Conservation (phyloP, 805 yeast genomes). For the Hanseniaspora lindneri region DNA sequence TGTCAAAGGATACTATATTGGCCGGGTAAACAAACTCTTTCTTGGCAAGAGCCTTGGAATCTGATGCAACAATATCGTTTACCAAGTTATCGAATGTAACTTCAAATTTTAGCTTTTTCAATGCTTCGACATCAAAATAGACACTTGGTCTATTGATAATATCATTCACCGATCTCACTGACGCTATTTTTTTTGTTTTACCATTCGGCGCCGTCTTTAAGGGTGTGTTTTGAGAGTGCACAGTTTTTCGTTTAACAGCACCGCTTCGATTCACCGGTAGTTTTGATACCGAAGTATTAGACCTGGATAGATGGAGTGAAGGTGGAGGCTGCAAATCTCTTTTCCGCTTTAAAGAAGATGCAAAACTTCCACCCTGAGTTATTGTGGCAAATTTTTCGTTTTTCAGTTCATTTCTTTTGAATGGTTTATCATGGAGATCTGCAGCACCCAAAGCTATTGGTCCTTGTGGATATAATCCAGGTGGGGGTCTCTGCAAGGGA, state of each 20-base stretch:
- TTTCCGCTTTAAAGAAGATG: background rate
- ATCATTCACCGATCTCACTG: slow-evolving; percentile 2
- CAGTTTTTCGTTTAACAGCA: background rate
- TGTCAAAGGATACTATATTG: background rate
- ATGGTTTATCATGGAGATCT: background rate
- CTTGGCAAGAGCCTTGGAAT: background rate
- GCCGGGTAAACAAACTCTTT: background rate
- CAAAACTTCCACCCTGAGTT: background rate
- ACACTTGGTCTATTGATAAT: slow-evolving; percentile 10
- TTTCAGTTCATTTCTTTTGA: background rate
- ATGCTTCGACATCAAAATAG: background rate
- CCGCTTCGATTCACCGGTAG: too few relatives aligned
- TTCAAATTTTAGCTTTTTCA: background rate
- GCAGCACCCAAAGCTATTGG: background rate
- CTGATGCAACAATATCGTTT: background rate
- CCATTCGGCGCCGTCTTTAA: background rate
- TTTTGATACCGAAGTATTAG: too few relatives aligned
- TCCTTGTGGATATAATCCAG: too few relatives aligned
- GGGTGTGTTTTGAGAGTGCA: too few relatives aligned
- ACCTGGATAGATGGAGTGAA: too few relatives aligned
- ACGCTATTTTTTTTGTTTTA: background rate
- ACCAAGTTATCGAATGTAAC: background rate
- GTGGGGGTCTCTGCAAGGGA: too few relatives aligned
- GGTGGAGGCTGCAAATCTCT: slow-evolving; percentile 5
- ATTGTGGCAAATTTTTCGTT: background rate